Conservation (phyloP, 176 grass and related monocot genomes). For the Oryza australiensis region DNA sequence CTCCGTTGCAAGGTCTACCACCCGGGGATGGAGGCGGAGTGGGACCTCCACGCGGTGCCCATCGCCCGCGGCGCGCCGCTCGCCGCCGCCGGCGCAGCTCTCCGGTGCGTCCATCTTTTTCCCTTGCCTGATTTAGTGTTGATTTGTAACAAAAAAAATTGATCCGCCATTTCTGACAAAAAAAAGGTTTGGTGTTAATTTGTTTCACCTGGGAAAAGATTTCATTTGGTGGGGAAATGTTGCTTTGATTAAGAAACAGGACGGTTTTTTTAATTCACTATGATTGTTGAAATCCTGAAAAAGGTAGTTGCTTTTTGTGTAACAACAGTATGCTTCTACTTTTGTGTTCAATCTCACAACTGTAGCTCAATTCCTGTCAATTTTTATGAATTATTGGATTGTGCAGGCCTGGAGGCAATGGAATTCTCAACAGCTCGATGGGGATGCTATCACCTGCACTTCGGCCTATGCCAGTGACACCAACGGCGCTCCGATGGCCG, state of each 20-base stretch:
- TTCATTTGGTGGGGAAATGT: neutral
- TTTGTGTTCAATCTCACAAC: neutral
- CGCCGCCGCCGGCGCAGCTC: constrained; percentile 10
- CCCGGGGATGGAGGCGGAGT: constrained; percentile 67
- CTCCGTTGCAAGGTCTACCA: constrained; percentile 77
- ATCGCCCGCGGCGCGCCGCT: constrained; percentile 42
- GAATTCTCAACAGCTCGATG: constrained; percentile 48
- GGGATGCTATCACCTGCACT: constrained; percentile 43
- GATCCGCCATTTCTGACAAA: neutral
- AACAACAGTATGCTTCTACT: neutral
- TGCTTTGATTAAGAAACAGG: neutral
- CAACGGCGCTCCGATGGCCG: constrained; percentile 19
- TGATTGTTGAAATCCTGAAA: neutral
- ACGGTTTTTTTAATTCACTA: neutral
- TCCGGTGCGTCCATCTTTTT: constrained; percentile 47
- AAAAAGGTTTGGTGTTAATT: neutral
- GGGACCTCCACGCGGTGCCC: constrained; percentile 75
- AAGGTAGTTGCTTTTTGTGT: constrained; percentile 20
- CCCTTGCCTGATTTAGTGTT: neutral
- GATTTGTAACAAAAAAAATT: no score
- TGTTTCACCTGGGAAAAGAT: neutral
- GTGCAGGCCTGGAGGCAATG: constrained; percentile 58
- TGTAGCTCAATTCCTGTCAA: constrained; percentile 7
- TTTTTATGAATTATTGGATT: constrained; percentile 34
- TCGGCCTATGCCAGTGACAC: constrained; percentile 22